Conservation (phyloP, 768 basidiomycete species). For the Tricholoma terreum region DNA sequence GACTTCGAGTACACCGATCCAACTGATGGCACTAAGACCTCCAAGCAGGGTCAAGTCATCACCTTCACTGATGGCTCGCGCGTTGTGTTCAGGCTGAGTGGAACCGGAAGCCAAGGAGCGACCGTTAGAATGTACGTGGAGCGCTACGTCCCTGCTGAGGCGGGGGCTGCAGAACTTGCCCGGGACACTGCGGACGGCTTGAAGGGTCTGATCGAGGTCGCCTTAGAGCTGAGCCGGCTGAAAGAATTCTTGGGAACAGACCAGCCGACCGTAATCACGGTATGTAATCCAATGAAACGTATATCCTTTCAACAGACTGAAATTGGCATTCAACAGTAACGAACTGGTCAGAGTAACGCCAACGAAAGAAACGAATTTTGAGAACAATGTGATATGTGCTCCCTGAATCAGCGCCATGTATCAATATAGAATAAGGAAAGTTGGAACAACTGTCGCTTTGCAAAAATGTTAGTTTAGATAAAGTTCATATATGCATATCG, state of each 20-base stretch:
- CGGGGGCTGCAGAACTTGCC: conserved; percentile 64
- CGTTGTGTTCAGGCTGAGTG: conserved; percentile 93
- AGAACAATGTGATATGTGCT: background rate
- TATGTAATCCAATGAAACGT: conserved; percentile 36
- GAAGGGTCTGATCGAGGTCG: conserved; percentile 94
- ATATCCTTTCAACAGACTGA: background rate
- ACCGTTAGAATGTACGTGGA: conserved; percentile 97
- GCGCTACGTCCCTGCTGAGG: conserved; percentile 74
- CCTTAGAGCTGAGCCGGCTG: conserved; percentile 79
- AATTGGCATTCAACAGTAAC: background rate
- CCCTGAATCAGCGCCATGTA: background rate
- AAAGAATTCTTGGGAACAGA: conserved; percentile 83
- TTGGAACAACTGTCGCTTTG: background rate
- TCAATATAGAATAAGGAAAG: background rate
- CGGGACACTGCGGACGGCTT: conserved; percentile 85
- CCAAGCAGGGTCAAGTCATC: conserved; percentile 95
- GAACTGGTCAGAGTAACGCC: background rate
- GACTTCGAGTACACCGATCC: conserved; percentile 98
- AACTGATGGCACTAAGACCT: conserved; percentile 90
- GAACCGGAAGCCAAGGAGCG: conserved; percentile 94
- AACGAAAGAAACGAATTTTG: background rate
- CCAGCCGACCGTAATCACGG: conserved; percentile 95
- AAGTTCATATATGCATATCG: no score
- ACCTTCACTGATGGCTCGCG: conserved; percentile 89
- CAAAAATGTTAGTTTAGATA: background rate